Conservation (phyloP, 495 filamentous ascomycete species). For the Hypoxylon fragiforme region DNA sequence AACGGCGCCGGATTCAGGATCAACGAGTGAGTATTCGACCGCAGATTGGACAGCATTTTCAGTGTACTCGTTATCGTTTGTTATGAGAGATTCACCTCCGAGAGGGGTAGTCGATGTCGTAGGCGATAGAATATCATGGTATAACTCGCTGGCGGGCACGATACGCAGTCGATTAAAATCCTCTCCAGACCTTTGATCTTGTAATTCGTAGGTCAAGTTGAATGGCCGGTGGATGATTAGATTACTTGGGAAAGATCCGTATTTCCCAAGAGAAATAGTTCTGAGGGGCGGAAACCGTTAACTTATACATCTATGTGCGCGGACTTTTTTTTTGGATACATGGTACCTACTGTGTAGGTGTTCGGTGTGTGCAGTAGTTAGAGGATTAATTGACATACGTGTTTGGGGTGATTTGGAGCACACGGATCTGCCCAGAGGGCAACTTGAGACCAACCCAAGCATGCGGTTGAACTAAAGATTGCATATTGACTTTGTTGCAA, state of each 20-base stretch:
- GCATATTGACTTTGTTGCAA: slow-evolving; percentile 36
- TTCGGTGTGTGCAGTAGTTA: too few species aligned
- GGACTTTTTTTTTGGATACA: too few species aligned
- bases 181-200: slow-evolving; percentile 64
- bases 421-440: slow-evolving; percentile 65
- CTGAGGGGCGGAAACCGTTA: slow-evolving; percentile 57
- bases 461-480: slow-evolving; percentile 60
- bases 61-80: slow-evolving; percentile 39
- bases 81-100: slow-evolving; percentile 36
- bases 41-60: slow-evolving; percentile 34
- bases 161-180: slow-evolving; percentile 66
- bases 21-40: slow-evolving; percentile 49
- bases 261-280: slow-evolving; percentile 83
- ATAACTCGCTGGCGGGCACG: slow-evolving; percentile 79
- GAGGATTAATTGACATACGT: slow-evolving; percentile 64
- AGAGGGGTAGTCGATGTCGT: slow-evolving; percentile 40
- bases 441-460: slow-evolving; percentile 67
- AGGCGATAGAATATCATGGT: slow-evolving; percentile 74
- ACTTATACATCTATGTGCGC: too few species aligned
- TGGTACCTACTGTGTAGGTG: too few species aligned
- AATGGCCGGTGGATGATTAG: slow-evolving; percentile 85
- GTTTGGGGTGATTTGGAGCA: slow-evolving; percentile 70
- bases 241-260: slow-evolving; percentile 83
- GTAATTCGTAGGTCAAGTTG: slow-evolving; percentile 86
- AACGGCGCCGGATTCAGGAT: slow-evolving; percentile 53